phyloP scores from a whole-genome alignment of 2,329 filamentous ascomycete species.

The Exophiala alcalophila region DNA sequence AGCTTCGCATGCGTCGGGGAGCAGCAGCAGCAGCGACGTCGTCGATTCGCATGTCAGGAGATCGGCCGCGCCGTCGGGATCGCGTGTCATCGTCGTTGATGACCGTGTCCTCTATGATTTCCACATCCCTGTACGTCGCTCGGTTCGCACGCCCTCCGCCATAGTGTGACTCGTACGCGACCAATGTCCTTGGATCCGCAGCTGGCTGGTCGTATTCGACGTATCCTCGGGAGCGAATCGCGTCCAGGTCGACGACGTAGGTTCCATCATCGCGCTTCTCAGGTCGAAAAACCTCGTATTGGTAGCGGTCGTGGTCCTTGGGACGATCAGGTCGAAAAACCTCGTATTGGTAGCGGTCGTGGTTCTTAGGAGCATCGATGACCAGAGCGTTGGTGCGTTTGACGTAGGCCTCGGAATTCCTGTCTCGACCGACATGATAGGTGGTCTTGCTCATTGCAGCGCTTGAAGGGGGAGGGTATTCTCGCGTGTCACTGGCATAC shows the following conservation, averaged over 20 bases:
- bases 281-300: slow-evolving; percentile 26
- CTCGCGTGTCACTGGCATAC: slow-evolving; percentile 10
- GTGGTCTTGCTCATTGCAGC: slow-evolving; percentile 17
- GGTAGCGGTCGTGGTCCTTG: slow-evolving; percentile 14
- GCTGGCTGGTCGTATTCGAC: slow-evolving; percentile 10
- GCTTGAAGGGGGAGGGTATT: neutral
- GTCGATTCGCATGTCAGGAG: slow-evolving; percentile 9
- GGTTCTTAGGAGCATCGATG: slow-evolving; percentile 18
- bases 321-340: slow-evolving; percentile 20
- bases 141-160: slow-evolving; percentile 6
- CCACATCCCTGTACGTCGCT: slow-evolving; percentile 20
- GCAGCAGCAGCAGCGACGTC: slow-evolving; percentile 13
- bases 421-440: slow-evolving; percentile 21
- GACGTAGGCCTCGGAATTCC: slow-evolving; percentile 23
- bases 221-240: slow-evolving; percentile 8
- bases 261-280: slow-evolving; percentile 20
- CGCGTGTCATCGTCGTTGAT: slow-evolving; percentile 21
- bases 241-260: slow-evolving; percentile 21
- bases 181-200: slow-evolving; percentile 1
- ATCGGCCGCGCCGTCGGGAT: slow-evolving; percentile 12
- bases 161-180: slow-evolving; percentile 12
- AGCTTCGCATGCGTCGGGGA: slow-evolving; percentile 10
- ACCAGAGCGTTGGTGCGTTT: slow-evolving; percentile 21
- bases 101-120: slow-evolving; percentile 23
- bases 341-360: slow-evolving; percentile 23